Conservation (phyloP, 768 basidiomycete species). For the Psilocybe subaeruginosa region DNA sequence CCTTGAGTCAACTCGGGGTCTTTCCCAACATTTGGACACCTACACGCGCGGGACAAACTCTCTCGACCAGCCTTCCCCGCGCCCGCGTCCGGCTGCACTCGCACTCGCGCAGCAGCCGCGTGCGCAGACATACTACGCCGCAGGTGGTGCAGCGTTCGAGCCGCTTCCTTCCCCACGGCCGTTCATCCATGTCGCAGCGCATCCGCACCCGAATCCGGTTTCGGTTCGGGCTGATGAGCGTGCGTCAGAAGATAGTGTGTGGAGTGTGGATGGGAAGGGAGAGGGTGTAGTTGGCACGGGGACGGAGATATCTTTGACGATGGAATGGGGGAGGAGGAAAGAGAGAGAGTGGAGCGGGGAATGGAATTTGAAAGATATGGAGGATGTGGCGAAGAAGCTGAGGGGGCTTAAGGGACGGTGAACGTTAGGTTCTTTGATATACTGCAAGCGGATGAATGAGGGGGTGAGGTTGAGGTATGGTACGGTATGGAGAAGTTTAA, state of each 20-base stretch:
- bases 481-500: neutral
- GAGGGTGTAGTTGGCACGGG: neutral
- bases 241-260: neutral
- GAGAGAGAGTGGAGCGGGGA: constrained; percentile 42
- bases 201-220: neutral
- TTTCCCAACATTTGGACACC: too few relatives aligned
- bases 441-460: neutral
- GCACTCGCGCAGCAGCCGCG: neutral
- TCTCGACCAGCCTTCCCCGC: neutral
- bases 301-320: neutral
- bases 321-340: constrained; percentile 31
- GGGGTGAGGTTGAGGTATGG: neutral
- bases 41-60: neutral
- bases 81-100: neutral
- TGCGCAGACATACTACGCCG: neutral
- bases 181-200: neutral
- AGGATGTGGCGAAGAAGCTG: constrained; percentile 32
- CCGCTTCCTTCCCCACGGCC: neutral
- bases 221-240: neutral
- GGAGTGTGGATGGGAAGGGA: neutral
- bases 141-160: neutral
- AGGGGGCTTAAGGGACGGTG: constrained; percentile 29
- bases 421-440: neutral
- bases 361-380: constrained; percentile 41
- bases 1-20: too few relatives aligned